phyloP scores from a whole-genome alignment of 2,329 filamentous ascomycete species.

The Rachicladosporium sp. region DNA sequence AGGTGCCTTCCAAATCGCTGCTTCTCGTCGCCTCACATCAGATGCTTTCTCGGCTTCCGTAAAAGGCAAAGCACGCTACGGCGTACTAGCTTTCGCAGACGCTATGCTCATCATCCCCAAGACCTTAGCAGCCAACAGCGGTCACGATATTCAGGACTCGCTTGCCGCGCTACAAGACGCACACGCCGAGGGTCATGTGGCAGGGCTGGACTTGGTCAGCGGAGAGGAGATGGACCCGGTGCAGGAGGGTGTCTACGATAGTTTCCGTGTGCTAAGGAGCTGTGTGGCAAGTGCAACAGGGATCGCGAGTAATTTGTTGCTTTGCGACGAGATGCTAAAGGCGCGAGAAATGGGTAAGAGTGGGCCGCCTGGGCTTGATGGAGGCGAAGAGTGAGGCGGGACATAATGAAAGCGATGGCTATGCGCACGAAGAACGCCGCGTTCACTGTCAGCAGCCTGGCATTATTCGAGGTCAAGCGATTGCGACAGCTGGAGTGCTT shows the following conservation, averaged over 20 bases:
- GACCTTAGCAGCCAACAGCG: constrained; percentile 89
- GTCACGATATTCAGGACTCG: constrained; percentile 92
- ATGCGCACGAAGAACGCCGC: too few relatives aligned
- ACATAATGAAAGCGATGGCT: background rate
- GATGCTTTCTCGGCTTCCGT: constrained; percentile 79
- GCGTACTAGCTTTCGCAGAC: constrained; percentile 88
- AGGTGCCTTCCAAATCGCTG: constrained; percentile 92
- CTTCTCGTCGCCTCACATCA: constrained; percentile 73
- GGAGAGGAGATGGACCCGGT: constrained; percentile 93
- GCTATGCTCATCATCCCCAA: constrained; percentile 93
- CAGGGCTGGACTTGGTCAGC: constrained; percentile 74
- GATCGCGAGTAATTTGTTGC: constrained; percentile 85
- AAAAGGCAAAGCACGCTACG: constrained; percentile 96
- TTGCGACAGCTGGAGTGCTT: too few relatives aligned
- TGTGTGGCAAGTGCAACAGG: constrained; percentile 86
- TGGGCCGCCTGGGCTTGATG: constrained; percentile 15
- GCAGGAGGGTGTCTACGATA: constrained; percentile 86
- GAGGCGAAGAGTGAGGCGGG: constrained; percentile 11
- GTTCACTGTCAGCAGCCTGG: too few relatives aligned
- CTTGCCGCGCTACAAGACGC: constrained; percentile 83
- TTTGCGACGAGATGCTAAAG: constrained; percentile 96
- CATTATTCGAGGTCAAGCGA: too few relatives aligned
- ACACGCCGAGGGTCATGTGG: constrained; percentile 66
- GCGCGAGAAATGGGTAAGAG: constrained; percentile 73
- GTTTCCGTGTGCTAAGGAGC: constrained; percentile 88